Conservation (phyloP, 352 stramenopile genomes). For the Globisporangium canariense region DNA sequence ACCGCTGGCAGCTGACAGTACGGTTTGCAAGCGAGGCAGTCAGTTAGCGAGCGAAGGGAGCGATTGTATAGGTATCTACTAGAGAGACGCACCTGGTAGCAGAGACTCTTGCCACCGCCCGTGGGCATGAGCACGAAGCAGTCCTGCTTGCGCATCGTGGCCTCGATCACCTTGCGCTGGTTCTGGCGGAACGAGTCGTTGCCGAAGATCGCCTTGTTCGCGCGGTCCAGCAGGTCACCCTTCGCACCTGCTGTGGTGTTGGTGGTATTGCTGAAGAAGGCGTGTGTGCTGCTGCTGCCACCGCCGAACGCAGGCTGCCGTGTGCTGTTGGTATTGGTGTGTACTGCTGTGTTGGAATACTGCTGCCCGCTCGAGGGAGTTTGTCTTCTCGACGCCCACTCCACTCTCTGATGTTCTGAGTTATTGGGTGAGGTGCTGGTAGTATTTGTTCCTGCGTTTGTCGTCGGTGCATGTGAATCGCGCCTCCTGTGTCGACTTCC, state of each 20-base stretch:
- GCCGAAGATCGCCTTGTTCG: constrained; percentile 66
- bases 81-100: constrained; percentile 74
- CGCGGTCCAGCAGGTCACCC: constrained; percentile 38
- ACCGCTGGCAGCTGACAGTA: constrained; percentile 41
- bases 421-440: neutral
- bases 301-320: neutral
- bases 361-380: neutral
- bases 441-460: neutral
- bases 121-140: constrained; percentile 95
- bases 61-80: constrained; percentile 11
- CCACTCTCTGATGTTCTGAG: neutral
- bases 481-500: constrained; percentile 16
- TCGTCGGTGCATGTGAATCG: neutral
- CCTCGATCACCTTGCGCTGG: constrained; percentile 91
- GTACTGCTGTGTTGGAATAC: neutral
- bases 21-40: neutral
- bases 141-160: constrained; percentile 88
- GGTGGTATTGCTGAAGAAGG: constrained; percentile 1
- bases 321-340: neutral
- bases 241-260: neutral
- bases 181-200: constrained; percentile 87
- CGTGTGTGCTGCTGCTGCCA: neutral
- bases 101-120: constrained; percentile 89
- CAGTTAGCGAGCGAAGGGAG: neutral
- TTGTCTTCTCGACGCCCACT: constrained; percentile 11